These are phyloP conservation scores for Escallonia herrerae DNA, from an alignment of 129 eudicot species.

Conservation along the genomic window DNA sequence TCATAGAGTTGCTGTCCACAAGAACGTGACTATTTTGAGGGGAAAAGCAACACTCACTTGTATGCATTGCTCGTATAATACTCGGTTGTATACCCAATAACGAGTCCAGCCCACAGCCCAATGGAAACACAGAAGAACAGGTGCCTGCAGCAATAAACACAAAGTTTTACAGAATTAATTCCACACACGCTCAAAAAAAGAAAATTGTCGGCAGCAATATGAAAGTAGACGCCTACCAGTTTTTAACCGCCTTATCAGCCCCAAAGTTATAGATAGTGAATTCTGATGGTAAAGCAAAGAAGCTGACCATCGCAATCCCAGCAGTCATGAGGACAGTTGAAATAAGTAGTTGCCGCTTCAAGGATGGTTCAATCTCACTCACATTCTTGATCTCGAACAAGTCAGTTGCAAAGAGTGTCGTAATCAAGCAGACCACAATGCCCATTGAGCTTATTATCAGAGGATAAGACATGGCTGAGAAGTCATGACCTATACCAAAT, in stretches of 20 bases:
- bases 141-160: conserved; percentile 23
- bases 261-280: conserved; percentile 34
- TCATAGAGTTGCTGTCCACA: too few species aligned
- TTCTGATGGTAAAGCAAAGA: conserved; percentile 29
- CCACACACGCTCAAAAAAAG: background rate
- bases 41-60: conserved; percentile 12
- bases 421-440: conserved; percentile 33
- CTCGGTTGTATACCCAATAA: conserved; percentile 36
- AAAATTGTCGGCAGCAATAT: too few species aligned
- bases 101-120: conserved; percentile 47
- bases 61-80: conserved; percentile 44
- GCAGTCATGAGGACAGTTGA: conserved; percentile 28
- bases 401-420: conserved; percentile 30
- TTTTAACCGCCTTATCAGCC: conserved; percentile 26
- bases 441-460: conserved; percentile 40
- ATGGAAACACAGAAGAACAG: conserved; percentile 41
- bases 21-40: background rate
- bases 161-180: background rate
- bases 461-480: conserved; percentile 40
- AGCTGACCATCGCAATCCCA: conserved; percentile 23
- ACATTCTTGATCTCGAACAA: conserved; percentile 32
- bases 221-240: conserved; percentile 17
- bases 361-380: conserved; percentile 31
- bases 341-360: conserved; percentile 31
- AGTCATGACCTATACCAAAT: conserved; percentile 37